These are phyloP conservation scores for Ogataea nakhonphanomensis DNA, from an alignment of 805 yeast genomes.

Conservation along the genomic window DNA sequence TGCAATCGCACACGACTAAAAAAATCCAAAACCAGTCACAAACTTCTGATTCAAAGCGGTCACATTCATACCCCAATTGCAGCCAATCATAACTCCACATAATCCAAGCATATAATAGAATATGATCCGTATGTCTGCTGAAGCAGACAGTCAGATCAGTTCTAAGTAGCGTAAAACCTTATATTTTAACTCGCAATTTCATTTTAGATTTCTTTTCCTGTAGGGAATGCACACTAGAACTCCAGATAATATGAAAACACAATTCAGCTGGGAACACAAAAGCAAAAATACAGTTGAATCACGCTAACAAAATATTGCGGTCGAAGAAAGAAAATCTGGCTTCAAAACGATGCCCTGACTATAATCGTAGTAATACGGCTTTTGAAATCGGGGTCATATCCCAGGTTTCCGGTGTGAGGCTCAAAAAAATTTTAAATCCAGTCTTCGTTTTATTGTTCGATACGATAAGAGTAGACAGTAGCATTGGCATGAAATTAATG, in stretches of 20 bases:
- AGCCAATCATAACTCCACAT: not conserved
- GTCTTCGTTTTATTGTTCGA: slow-evolving; percentile 17
- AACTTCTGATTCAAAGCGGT: not conserved
- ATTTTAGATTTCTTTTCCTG: no score
- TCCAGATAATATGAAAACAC: no score
- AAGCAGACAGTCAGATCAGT: no score
- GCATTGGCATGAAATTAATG: not conserved
- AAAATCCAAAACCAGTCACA: slow-evolving; percentile 9
- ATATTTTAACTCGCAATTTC: no score
- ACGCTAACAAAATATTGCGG: no score
- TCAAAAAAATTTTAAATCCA: slow-evolving; percentile 11
- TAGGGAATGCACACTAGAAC: no score
- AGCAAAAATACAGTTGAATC: no score
- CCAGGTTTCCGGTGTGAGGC: slow-evolving; percentile 14
- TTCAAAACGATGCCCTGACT: no score
- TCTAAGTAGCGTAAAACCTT: no score
- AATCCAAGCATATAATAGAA: not conserved
- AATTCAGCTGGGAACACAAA: no score
- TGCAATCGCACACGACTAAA: slow-evolving; percentile 2
- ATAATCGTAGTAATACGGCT: slow-evolving; percentile 1
- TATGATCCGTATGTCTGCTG: no score
- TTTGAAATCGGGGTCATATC: slow-evolving; percentile 1
- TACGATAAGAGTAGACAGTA: slow-evolving; percentile 4
- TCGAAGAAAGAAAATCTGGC: no score
- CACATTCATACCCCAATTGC: not conserved